Evolutionary conservation across 2,329 filamentous ascomycete genomes (phyloP).

Genomic region (Aspergillus ochraceoroseus): DNA sequence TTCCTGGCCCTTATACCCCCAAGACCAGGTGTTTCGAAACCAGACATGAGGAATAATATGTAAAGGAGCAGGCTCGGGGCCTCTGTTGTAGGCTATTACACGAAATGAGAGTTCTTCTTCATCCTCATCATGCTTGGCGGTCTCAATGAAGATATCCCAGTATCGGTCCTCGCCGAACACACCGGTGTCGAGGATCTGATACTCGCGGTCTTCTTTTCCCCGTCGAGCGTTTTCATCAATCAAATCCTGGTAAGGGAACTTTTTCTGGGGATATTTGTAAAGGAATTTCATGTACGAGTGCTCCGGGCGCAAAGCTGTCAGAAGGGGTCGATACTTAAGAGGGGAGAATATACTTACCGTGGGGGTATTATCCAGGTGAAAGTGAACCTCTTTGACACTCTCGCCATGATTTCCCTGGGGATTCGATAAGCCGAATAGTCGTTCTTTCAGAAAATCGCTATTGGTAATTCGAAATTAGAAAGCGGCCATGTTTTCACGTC

Average conservation of each 20-base stretch:
- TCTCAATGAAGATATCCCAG: slow-evolving; percentile 97
- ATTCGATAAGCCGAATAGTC: slow-evolving; percentile 90
- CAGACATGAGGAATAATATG: slow-evolving; percentile 93
- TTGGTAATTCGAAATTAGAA: slow-evolving; percentile 9
- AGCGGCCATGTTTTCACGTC: not conserved
- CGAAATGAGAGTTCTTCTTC: slow-evolving; percentile 89
- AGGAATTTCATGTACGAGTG: slow-evolving; percentile 99
- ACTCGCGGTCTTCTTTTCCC: slow-evolving; percentile 73
- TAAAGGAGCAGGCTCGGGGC: slow-evolving; percentile 80
- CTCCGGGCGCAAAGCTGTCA: slow-evolving; percentile 42
- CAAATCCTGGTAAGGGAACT: slow-evolving; percentile 88
- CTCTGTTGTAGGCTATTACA: slow-evolving; percentile 93
- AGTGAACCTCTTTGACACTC: slow-evolving; percentile 93
- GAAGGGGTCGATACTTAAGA: not conserved
- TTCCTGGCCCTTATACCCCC: slow-evolving; percentile 71
- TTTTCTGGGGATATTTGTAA: slow-evolving; percentile 91
- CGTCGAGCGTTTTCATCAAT: slow-evolving; percentile 76
- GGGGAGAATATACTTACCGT: slow-evolving; percentile 44
- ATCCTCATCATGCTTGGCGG: slow-evolving; percentile 87
- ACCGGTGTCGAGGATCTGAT: slow-evolving; percentile 85
- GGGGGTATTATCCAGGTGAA: slow-evolving; percentile 92
- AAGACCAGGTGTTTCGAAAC: slow-evolving; percentile 97
- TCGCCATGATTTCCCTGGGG: slow-evolving; percentile 97
- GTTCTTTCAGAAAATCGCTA: slow-evolving; percentile 89
- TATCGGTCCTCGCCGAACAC: slow-evolving; percentile 84